Conservation (phyloP, 148 eudicot genomes). For the Limonium bicolor region DNA sequence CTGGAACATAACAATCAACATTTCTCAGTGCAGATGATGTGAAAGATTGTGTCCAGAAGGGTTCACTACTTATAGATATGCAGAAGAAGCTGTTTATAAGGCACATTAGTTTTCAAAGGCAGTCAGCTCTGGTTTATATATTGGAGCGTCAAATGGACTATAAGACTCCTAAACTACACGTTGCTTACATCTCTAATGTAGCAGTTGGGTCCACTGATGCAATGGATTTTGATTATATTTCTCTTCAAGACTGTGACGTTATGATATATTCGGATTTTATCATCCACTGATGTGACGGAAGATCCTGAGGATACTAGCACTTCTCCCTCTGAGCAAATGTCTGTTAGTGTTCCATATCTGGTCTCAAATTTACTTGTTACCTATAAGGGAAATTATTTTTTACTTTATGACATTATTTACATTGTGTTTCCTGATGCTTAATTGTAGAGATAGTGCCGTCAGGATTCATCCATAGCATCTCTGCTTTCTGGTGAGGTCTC, state of each 20-base stretch:
- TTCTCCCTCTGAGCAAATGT: too few species aligned
- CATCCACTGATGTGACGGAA: conserved; percentile 14
- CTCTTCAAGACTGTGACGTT: conserved; percentile 50
- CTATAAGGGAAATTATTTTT: too few species aligned
- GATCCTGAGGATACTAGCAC: conserved; percentile 14
- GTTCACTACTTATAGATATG: conserved; percentile 62
- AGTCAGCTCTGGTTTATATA: conserved; percentile 81
- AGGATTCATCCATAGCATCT: conserved; percentile 9
- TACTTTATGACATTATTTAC: too few species aligned
- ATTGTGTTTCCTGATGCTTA: too few species aligned
- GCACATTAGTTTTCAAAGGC: conserved; percentile 47
- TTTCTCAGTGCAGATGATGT: conserved; percentile 73
- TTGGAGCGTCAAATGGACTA: conserved; percentile 83
- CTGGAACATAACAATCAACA: too few species aligned
- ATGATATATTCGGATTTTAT: conserved; percentile 53
- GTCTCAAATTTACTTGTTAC: too few species aligned
- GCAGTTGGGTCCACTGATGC: conserved; percentile 39
- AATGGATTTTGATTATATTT: conserved; percentile 46
- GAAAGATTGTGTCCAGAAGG: conserved; percentile 48
- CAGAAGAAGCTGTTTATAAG: conserved; percentile 79
- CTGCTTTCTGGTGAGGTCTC: conserved; percentile 39
- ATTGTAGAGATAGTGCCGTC: too few species aligned
- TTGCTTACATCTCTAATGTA: conserved; percentile 40
- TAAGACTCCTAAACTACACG: conserved; percentile 42
- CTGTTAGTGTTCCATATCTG: too few species aligned